phyloP scores from a whole-genome alignment of 495 filamentous ascomycete genomes.

The Parachaetomium inaequale region DNA sequence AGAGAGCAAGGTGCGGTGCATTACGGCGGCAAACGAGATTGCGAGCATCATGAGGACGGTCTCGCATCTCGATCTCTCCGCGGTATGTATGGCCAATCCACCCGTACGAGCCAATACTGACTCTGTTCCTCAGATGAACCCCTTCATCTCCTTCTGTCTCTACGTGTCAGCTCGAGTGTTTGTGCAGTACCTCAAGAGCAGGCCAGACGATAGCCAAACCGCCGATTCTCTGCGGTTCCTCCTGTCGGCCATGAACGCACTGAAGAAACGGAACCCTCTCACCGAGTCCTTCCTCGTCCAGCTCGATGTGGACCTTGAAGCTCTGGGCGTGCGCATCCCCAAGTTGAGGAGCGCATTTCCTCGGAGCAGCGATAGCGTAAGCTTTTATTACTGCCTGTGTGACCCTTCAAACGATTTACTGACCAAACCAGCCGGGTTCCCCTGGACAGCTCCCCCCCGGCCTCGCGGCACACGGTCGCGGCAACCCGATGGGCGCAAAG shows the following conservation, averaged over 20 bases:
- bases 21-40: slow-evolving; percentile 90
- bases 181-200: slow-evolving; percentile 87
- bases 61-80: slow-evolving; percentile 78
- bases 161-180: slow-evolving; percentile 95
- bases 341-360: slow-evolving; percentile 51
- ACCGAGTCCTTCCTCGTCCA: slow-evolving; percentile 95
- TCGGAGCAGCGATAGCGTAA: slow-evolving; percentile 48
- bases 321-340: slow-evolving; percentile 51
- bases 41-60: slow-evolving; percentile 96
- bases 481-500: not conserved
- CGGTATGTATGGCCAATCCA: slow-evolving; percentile 54
- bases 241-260: slow-evolving; percentile 78
- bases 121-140: slow-evolving; percentile 69
- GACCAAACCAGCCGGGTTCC: slow-evolving; percentile 17
- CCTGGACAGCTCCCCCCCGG: slow-evolving; percentile 1
- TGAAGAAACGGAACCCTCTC: slow-evolving; percentile 85
- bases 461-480: slow-evolving; percentile 1
- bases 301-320: slow-evolving; percentile 85
- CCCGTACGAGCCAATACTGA: not conserved
- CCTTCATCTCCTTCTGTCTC: slow-evolving; percentile 91
- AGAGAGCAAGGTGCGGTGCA: slow-evolving; percentile 89
- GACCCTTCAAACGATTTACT: not conserved
- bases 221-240: slow-evolving; percentile 84
- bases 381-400: slow-evolving; percentile 13
- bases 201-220: slow-evolving; percentile 78